A percentile compares a stretch with the other conserved stretches of the same genome.
These are phyloP conservation scores for Colletotrichum salicis DNA, from an alignment of 2,329 filamentous ascomycete species.

Conservation along the genomic window DNA sequence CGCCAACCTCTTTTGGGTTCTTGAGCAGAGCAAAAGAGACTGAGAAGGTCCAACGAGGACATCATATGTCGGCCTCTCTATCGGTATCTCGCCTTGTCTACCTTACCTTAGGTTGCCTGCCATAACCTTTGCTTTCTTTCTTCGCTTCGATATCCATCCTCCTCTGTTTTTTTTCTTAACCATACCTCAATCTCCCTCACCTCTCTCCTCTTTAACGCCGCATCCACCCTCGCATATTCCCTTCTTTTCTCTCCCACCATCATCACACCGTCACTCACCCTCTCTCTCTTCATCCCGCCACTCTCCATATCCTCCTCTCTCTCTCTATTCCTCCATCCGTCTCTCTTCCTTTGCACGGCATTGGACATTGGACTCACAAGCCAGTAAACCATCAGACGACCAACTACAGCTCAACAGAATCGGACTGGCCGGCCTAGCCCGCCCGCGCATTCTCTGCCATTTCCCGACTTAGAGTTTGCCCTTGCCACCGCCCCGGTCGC, in stretches of 20 bases:
- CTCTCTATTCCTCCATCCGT: background rate
- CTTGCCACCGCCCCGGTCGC: conserved; percentile 34
- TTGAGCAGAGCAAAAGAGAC: background rate
- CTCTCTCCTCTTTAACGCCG: background rate
- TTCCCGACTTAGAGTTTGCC: conserved; percentile 33
- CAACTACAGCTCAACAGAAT: conserved; percentile 13
- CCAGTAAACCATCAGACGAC: background rate
- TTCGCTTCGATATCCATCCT: background rate
- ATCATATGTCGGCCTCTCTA: conserved; percentile 14
- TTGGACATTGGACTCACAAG: background rate
- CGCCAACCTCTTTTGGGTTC: conserved; percentile 15
- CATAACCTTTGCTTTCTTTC: background rate
- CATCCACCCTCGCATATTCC: background rate
- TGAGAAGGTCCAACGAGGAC: background rate
- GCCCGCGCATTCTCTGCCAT: conserved; percentile 15
- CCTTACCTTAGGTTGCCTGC: background rate
- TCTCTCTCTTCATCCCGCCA: background rate
- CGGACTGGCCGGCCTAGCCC: conserved; percentile 32
- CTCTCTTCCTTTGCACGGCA: background rate
- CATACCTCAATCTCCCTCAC: background rate
- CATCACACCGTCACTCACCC: background rate
- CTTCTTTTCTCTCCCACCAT: background rate
- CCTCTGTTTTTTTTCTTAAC: background rate
- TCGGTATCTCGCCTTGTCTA: background rate
- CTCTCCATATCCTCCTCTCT: background rate